Conservation (phyloP, 306 rosid genomes). For the Rubus parviflorus region DNA sequence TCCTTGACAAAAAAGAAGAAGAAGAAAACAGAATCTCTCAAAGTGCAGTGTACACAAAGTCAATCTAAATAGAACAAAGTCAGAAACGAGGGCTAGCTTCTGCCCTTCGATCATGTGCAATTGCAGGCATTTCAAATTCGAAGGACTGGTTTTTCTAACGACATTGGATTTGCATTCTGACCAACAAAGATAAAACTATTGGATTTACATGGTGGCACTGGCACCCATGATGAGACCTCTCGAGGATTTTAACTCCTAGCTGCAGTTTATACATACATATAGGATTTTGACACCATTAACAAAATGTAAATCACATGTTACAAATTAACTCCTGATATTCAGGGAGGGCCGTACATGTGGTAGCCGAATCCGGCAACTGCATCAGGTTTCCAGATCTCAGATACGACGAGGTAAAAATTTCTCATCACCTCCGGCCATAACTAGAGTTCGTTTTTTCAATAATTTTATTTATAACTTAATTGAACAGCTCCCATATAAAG, state of each 20-base stretch:
- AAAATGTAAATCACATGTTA: no score
- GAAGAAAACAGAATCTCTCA: background rate
- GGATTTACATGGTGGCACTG: background rate
- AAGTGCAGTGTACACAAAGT: background rate
- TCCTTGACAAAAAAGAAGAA: background rate
- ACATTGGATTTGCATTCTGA: background rate
- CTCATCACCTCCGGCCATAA: no score
- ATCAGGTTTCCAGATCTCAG: no score
- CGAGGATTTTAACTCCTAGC: background rate
- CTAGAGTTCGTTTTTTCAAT: no score
- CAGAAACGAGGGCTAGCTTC: conserved; percentile 5
- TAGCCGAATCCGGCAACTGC: no score
- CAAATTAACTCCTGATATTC: no score
- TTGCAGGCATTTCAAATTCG: background rate
- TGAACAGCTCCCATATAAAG: no score
- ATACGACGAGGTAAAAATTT: no score
- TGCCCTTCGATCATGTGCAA: background rate
- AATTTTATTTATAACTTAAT: no score
- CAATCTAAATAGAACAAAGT: conserved; percentile 10
- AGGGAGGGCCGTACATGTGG: no score
- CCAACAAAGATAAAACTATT: background rate
- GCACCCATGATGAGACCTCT: background rate
- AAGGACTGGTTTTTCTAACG: background rate
- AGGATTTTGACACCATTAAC: no score
- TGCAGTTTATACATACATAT: background rate